These are phyloP conservation scores for Diospyros kaki DNA, from an alignment of 148 eudicot species.

Conservation along the genomic window DNA sequence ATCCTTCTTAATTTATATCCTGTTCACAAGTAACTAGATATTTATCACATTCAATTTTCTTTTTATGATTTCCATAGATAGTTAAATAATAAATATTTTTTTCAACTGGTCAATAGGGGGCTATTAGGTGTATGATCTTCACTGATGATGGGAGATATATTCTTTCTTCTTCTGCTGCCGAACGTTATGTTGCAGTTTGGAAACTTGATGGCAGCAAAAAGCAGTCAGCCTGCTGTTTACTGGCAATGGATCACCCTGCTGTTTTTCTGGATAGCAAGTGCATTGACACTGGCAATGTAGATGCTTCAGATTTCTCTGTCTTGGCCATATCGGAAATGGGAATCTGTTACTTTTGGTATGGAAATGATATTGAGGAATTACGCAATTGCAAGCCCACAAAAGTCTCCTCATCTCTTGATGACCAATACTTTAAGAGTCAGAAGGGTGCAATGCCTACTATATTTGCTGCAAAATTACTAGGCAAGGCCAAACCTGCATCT, in stretches of 20 bases:
- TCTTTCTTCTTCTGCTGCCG: constrained; percentile 75
- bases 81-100: not conserved
- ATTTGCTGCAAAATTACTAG: constrained; percentile 73
- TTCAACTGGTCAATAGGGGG: constrained; percentile 41
- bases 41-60: not conserved
- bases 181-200: constrained; percentile 92
- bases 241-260: constrained; percentile 95
- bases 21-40: not conserved
- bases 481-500: constrained; percentile 35
- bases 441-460: constrained; percentile 55
- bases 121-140: constrained; percentile 75
- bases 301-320: constrained; percentile 48
- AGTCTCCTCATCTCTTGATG: constrained; percentile 44
- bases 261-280: constrained; percentile 60
- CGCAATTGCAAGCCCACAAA: constrained; percentile 62
- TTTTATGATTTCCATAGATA: constrained; percentile 5
- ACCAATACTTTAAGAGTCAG: constrained; percentile 33
- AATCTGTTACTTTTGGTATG: constrained; percentile 81
- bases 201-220: constrained; percentile 74
- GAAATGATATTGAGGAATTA: constrained; percentile 58
- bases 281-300: constrained; percentile 38
- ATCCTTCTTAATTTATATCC: not conserved
- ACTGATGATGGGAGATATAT: constrained; percentile 77
- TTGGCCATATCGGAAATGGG: constrained; percentile 88
- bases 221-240: constrained; percentile 63